These are phyloP conservation scores for Obelidium mucronatum DNA, from an alignment of 192 early-diverging fungal genomes.

Conservation along the genomic window DNA sequence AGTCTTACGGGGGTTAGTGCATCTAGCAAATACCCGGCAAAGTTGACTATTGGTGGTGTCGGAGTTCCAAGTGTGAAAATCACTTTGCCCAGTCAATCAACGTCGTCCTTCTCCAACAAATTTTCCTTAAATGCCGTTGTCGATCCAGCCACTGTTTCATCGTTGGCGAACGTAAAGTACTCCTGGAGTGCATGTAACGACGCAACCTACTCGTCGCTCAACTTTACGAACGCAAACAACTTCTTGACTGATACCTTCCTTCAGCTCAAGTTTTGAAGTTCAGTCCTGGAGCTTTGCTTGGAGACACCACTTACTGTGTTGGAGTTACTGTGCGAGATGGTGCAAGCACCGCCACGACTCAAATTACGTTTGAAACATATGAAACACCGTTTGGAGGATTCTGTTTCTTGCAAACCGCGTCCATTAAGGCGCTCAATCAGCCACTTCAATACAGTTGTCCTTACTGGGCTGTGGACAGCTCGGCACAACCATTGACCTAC, in stretches of 20 bases:
- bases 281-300: neutral
- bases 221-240: slow-evolving; percentile 31
- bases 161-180: slow-evolving; percentile 22
- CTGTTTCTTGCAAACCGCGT: slow-evolving; percentile 8
- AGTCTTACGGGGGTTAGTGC: neutral
- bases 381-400: slow-evolving; percentile 30
- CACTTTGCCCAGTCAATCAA: neutral
- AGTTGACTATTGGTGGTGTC: neutral
- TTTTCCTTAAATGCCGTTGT: slow-evolving; percentile 29
- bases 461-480: slow-evolving; percentile 25
- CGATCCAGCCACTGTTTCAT: slow-evolving; percentile 19
- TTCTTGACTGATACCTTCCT: slow-evolving; percentile 21
- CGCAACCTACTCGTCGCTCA: neutral
- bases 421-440: slow-evolving; percentile 7
- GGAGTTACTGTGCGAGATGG: slow-evolving; percentile 32
- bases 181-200: slow-evolving; percentile 29
- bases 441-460: slow-evolving; percentile 34
- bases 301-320: slow-evolving; percentile 26
- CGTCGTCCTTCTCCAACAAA: slow-evolving; percentile 24
- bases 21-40: neutral
- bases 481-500: slow-evolving; percentile 23
- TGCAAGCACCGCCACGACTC: neutral
- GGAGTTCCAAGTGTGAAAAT: slow-evolving; percentile 17
- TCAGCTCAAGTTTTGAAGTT: slow-evolving; percentile 35
- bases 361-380: slow-evolving; percentile 7